Evolutionary conservation across 2,329 filamentous ascomycete genomes (phyloP).

Genomic region (Coniochaeta prunicola): DNA sequence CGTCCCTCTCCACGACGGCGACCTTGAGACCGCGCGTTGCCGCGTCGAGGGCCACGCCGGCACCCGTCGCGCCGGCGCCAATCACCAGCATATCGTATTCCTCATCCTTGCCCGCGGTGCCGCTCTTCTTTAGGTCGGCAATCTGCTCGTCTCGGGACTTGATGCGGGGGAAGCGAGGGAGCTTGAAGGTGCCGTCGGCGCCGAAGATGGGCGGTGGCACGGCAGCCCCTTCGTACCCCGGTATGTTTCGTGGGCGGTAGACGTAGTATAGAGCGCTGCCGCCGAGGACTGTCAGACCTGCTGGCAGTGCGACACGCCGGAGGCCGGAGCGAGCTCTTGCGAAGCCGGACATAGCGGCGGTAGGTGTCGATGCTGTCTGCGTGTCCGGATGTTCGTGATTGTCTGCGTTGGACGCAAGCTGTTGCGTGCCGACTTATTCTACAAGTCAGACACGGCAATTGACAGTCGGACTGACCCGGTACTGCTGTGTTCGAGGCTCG

Average conservation of each 20-base stretch:
- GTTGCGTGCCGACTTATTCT: background rate
- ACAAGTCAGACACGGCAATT: background rate
- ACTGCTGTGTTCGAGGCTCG: background rate
- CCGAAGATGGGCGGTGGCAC: constrained; percentile 66
- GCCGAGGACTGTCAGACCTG: constrained; percentile 32
- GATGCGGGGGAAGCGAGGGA: constrained; percentile 58
- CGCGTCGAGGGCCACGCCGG: constrained; percentile 75
- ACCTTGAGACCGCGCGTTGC: constrained; percentile 73
- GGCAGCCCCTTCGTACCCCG: constrained; percentile 58
- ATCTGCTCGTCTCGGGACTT: constrained; percentile 60
- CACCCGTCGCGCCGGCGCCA: constrained; percentile 71
- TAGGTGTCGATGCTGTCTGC: background rate
- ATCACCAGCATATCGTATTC: constrained; percentile 74
- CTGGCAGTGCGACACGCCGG: constrained; percentile 36
- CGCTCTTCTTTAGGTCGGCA: constrained; percentile 46
- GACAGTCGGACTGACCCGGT: background rate
- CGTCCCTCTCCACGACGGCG: constrained; percentile 73
- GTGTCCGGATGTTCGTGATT: background rate
- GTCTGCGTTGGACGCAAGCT: background rate
- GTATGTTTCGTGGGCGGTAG: constrained; percentile 66
- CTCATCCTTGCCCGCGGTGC: constrained; percentile 25
- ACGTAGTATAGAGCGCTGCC: constrained; percentile 40
- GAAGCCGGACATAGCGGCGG: constrained; percentile 19
- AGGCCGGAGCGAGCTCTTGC: constrained; percentile 20
- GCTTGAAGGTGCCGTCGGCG: constrained; percentile 58